Evolutionary conservation across 2,329 filamentous ascomycete genomes (phyloP), one percentile per base, ranked within the genome.

Genomic region (Coniochaeta pulveracea): DNA sequence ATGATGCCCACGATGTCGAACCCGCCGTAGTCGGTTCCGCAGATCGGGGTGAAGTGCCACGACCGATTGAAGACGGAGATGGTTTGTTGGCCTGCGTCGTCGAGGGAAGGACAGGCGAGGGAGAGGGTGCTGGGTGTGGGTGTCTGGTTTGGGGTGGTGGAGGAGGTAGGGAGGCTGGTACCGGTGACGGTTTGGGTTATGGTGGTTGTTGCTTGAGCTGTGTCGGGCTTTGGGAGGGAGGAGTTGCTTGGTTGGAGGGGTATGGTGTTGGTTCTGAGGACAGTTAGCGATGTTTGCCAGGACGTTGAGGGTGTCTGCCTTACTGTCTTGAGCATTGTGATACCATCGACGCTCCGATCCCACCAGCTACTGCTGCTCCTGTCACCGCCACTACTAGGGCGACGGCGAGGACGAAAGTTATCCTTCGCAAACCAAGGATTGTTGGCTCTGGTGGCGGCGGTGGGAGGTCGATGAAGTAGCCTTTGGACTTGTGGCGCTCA

Each of bases 321-420:
- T 17, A 45, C 39, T 18, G 38, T 19, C 32, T 38, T 5, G 37
- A 43, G 27, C 43, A 44, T 30, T 45, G 38, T 3, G 44, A 43
- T 5, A 43, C 44, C 16, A 44, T 11, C 5, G 40, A 43, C n/a
- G 43, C 44, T 3, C 44, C 45, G 3, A 48, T 39, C 4, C 43
- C 45, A 12, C 39, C 44, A 4, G 43, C 44, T 9, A 48, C 32
- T 1, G 40, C 44, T 2, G 43, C 45, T 6, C 17, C 43, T 15
- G 47, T 34, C 10, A 46, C 34, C 10, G 43, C 43, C 14, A 44
- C 25, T 7, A 34, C 23, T 10, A 47, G 26, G 10, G 36, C 36
- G 9, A 45, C 16, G 4, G 33, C 26, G n/a, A 45, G 36, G 7
- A 44, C 35, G 17, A 47, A 45, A 3, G 41, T 42, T 10, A 34